These are phyloP conservation scores for Syzygium malaccense DNA, from an alignment of 441 rosid genomes.

Conservation along the genomic window DNA sequence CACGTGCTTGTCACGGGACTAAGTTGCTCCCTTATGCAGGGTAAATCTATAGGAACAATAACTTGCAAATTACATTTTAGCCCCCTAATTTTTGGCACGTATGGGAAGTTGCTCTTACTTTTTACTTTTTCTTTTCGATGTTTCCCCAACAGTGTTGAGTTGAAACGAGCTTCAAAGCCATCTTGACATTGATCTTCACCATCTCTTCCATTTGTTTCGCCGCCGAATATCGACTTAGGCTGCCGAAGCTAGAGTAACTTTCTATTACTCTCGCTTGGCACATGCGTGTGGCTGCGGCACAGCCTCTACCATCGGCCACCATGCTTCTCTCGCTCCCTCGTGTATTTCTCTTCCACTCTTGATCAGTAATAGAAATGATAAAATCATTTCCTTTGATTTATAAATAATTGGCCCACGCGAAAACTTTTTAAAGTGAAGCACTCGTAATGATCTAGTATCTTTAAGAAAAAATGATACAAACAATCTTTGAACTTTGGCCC, in stretches of 20 bases:
- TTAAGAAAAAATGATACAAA: not conserved
- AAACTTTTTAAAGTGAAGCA: not conserved
- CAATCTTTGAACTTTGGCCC: too few species aligned
- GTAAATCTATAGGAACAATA: not conserved
- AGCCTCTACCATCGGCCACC: too few species aligned
- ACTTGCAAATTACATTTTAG: too few species aligned
- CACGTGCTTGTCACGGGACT: not conserved
- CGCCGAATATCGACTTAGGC: too few species aligned
- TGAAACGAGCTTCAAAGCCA: too few species aligned
- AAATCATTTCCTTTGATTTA: not conserved
- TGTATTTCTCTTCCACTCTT: not conserved
- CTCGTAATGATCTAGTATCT: not conserved
- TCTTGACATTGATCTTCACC: too few species aligned
- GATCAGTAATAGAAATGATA: accelerated
- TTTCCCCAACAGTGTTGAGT: too few species aligned
- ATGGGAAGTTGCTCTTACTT: not conserved
- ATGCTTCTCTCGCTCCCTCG: not conserved
- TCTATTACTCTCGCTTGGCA: too few species aligned
- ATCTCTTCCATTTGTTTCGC: too few species aligned
- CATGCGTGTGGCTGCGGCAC: too few species aligned
- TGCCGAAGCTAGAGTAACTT: too few species aligned
- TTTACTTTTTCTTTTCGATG: too few species aligned
- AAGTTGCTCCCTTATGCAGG: not conserved
- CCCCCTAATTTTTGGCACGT: not conserved
- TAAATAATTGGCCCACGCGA: not conserved